Evolutionary conservation across 176 grass and related monocot species (phyloP), one percentile per base, ranked within the genome.

Genomic region (Aegilops tauschii): DNA sequence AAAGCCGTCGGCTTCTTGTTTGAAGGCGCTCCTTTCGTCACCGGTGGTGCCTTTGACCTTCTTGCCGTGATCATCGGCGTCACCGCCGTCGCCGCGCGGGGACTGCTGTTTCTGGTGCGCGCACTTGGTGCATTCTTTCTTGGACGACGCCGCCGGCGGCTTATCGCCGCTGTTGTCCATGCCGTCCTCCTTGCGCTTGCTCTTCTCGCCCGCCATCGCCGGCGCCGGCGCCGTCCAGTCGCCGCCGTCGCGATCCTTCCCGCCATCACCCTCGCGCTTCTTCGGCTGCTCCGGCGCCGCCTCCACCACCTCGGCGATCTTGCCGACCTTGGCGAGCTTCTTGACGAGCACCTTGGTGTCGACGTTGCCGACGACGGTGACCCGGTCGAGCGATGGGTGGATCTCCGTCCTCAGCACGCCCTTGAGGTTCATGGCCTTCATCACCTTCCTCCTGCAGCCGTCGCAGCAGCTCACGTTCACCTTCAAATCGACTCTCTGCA

Each of bases 401-500:
- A 98, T 94, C 86, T 94, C 93, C 78, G 94, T 88, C 86, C 77
- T 74, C 59, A 98, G 65, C 27, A 98, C 96, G 73, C 96, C 96
- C 91, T 96, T 94, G 17, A 96, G 73, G 78, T 90, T 92, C 30
- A 94, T 81, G 3, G 96, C 96, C 80, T 98, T 98, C 88, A 89
- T 82, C 83, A 98, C 93, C 88, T 96, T 98, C 75, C 90, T 94
- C 90, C 88, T 88, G 92, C 96, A 98, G 23, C 96, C 96, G 4
- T 96, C 93, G 58, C 96, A 98, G 81, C 96, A 98, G 84, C 90
- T 96, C 86, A 94, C 96, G 87, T 91, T 89, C 39, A 96, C 93
- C 84, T 94, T 96, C 81, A 98, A 44, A 82, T 98, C 96, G 86
- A 98, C 87, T 83, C 84, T 98, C 96, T 98, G 88, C 82, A 82